phyloP scores from a whole-genome alignment of 2,329 filamentous ascomycete species.

The Aaosphaeria pasadenensis region DNA sequence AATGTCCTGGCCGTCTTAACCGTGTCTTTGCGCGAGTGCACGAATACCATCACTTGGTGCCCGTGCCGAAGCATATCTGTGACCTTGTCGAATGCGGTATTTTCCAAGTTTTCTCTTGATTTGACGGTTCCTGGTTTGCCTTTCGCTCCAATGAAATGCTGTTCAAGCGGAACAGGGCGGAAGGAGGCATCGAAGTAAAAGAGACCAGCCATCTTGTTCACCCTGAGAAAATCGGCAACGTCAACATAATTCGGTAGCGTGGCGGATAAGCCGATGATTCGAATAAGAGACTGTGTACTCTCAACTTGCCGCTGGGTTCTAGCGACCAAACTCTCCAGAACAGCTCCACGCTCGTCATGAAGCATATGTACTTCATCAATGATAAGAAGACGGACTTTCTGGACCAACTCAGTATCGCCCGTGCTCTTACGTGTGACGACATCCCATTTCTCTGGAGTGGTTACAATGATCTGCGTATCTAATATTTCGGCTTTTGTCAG shows the following conservation, averaged over 20 bases:
- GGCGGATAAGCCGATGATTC: conserved; percentile 91
- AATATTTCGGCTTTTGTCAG: conserved; percentile 95
- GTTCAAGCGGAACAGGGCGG: conserved; percentile 90
- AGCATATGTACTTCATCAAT: conserved; percentile 99
- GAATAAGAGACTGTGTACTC: conserved; percentile 94
- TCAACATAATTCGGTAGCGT: conserved; percentile 96
- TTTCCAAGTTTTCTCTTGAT: conserved; percentile 85
- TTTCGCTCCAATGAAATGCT: conserved; percentile 96
- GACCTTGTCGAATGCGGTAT: conserved; percentile 88
- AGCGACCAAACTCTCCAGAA: conserved; percentile 92
- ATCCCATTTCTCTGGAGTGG: conserved; percentile 99
- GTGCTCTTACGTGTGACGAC: conserved; percentile 96
- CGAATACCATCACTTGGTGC: conserved; percentile 99
- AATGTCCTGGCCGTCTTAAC: conserved; percentile 82
- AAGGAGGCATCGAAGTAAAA: conserved; percentile 98
- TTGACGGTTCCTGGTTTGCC: conserved; percentile 79
- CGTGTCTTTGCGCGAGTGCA: conserved; percentile 94
- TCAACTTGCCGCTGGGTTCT: conserved; percentile 95
- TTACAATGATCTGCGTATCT: conserved; percentile 96
- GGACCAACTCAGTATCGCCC: conserved; percentile 93
- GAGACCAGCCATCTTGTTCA: conserved; percentile 86
- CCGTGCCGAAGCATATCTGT: conserved; percentile 84
- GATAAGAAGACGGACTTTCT: conserved; percentile 92
- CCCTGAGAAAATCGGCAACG: conserved; percentile 93
- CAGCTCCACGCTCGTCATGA: conserved; percentile 93